Evolutionary conservation across 2,329 filamentous ascomycete species (phyloP).

Genomic region (Cordyceps javanica): DNA sequence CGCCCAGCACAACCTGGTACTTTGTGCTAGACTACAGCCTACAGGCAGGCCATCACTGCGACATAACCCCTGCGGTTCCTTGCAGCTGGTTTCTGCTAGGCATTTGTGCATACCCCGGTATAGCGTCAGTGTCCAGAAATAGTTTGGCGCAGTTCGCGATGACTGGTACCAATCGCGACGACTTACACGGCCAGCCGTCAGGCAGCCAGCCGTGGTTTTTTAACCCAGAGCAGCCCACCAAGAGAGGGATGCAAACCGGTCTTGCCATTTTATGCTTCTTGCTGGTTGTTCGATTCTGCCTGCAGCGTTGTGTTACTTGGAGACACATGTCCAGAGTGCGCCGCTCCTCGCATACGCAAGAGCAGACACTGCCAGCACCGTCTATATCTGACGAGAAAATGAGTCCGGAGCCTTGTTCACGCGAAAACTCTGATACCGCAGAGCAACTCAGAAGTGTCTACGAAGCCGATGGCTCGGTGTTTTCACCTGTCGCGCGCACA

Average conservation of each 20-base stretch:
- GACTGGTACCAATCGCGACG: neutral
- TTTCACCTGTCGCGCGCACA: neutral
- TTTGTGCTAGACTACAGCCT: neutral
- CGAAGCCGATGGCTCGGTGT: neutral
- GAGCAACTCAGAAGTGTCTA: neutral
- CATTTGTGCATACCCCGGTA: conserved; percentile 1
- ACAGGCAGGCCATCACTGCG: conserved; percentile 6
- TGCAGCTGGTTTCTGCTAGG: conserved; percentile 8
- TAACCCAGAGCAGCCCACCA: conserved; percentile 9
- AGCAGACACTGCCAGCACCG: neutral
- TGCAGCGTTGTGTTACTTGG: conserved; percentile 1
- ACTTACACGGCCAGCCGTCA: conserved; percentile 1
- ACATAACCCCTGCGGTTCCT: conserved; percentile 9
- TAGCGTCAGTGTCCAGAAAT: conserved; percentile 5
- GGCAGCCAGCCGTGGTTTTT: conserved; percentile 4
- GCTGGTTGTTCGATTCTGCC: conserved; percentile 7
- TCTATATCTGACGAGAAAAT: conserved; percentile 5
- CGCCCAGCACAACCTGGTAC: conserved; percentile 1
- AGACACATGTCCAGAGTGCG: conserved; percentile 15
- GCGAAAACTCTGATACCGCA: neutral
- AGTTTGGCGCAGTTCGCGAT: conserved; percentile 5
- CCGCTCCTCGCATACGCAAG: neutral
- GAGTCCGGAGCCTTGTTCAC: conserved; percentile 21
- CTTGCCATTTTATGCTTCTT: conserved; percentile 11
- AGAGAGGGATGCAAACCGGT: conserved; percentile 7